Evolutionary conservation across 2,329 filamentous ascomycete species (phyloP).

Genomic region (Aureobasidium sp.): DNA sequence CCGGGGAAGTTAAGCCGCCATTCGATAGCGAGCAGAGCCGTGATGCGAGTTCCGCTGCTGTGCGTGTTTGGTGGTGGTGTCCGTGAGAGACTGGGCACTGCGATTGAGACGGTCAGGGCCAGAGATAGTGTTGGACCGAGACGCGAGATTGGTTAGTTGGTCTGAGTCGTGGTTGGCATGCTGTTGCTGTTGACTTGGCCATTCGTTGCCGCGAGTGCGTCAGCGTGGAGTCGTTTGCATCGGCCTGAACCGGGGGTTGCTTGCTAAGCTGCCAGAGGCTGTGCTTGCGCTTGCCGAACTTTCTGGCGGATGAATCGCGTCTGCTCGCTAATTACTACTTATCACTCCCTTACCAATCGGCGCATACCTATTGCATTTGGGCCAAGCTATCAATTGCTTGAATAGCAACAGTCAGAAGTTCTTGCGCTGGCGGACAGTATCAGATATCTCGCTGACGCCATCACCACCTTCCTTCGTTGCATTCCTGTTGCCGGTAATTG

Average conservation of each 20-base stretch:
- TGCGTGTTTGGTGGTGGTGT: neutral
- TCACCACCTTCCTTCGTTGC: neutral
- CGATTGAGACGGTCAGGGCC: neutral
- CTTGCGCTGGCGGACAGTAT: neutral
- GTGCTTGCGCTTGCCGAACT: neutral
- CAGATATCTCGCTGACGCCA: neutral
- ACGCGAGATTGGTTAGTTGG: neutral
- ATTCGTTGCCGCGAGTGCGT: neutral
- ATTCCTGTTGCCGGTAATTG: neutral
- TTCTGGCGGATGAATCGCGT: neutral
- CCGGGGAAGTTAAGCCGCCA: conserved; percentile 2
- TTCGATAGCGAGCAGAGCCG: neutral
- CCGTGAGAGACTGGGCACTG: neutral
- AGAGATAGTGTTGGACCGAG: neutral
- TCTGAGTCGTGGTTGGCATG: neutral
- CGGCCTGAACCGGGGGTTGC: neutral
- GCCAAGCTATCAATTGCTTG: neutral
- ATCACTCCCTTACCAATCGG: neutral
- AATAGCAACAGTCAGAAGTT: neutral
- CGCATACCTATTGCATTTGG: neutral
- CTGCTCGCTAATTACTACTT: neutral
- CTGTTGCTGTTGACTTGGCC: neutral
- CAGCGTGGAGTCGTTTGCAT: conserved; percentile 12
- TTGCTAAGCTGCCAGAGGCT: neutral
- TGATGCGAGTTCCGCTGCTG: neutral